Percentiles rank a stretch among this genome's conserved stretches.
These are phyloP conservation scores for Trifolium subterraneum DNA, from an alignment of 306 rosid genomes.

Conservation along the genomic window DNA sequence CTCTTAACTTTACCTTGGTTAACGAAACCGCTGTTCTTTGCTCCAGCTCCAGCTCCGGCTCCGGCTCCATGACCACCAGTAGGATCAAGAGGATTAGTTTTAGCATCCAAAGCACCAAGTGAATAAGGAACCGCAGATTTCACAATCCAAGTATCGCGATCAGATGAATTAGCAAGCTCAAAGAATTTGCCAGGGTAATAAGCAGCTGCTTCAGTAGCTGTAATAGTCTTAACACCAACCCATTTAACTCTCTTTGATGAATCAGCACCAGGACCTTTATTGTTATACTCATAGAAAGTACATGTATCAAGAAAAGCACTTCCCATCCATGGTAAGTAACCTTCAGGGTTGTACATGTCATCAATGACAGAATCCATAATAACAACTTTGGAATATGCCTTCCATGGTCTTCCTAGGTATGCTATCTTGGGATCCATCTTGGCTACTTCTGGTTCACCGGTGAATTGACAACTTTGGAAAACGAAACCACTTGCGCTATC, in stretches of 20 bases:
- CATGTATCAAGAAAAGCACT: slow-evolving; percentile 39
- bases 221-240: slow-evolving; percentile 52
- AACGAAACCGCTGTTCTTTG: not conserved
- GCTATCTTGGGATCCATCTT: slow-evolving; percentile 25
- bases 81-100: not conserved
- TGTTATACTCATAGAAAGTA: slow-evolving; percentile 53
- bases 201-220: slow-evolving; percentile 15
- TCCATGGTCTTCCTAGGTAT: slow-evolving; percentile 79
- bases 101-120: slow-evolving; percentile 24
- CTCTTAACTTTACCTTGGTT: not conserved
- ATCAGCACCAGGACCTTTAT: slow-evolving; percentile 59
- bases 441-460: slow-evolving; percentile 35
- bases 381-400: slow-evolving; percentile 57
- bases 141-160: slow-evolving; percentile 60
- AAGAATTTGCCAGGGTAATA: slow-evolving; percentile 49
- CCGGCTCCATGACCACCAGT: not conserved
- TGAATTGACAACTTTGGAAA: slow-evolving; percentile 63
- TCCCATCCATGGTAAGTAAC: slow-evolving; percentile 67
- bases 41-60: not conserved
- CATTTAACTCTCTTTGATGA: slow-evolving; percentile 51
- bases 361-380: slow-evolving; percentile 62
- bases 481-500: slow-evolving; percentile 45
- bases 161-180: not conserved
- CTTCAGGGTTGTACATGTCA: slow-evolving; percentile 49
- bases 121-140: slow-evolving; percentile 33